A percentile compares a stretch with the other conserved stretches of the same genome.
phyloP scores from a whole-genome alignment of 1,139 yeast genomes.

The Eremothecium sinecaudum region DNA sequence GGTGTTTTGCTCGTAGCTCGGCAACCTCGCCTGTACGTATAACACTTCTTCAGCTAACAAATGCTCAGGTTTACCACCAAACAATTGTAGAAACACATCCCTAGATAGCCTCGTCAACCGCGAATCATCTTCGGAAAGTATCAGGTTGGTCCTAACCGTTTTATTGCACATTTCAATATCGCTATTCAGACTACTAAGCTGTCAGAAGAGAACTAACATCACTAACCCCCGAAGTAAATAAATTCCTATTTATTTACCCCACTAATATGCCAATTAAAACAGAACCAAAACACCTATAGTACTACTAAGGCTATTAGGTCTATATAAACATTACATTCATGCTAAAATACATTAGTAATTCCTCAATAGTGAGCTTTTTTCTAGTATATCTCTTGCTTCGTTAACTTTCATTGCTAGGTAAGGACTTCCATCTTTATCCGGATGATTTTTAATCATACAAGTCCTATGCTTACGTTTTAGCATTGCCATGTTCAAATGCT shows the following conservation, averaged over 20 bases:
- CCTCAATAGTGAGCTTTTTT: constrained; percentile 13
- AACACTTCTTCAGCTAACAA: background rate
- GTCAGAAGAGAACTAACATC: no score
- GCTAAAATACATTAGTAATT: no score
- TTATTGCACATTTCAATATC: no score
- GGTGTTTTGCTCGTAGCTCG: constrained; percentile 10
- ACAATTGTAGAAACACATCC: constrained; percentile 6
- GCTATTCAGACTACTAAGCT: no score
- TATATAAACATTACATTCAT: no score
- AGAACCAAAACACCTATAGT: no score
- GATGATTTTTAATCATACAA: constrained; percentile 87
- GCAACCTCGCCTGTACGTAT: constrained; percentile 13
- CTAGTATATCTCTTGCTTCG: constrained; percentile 49
- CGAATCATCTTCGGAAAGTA: constrained; percentile 4
- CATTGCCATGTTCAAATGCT: constrained; percentile 54
- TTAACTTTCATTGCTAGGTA: constrained; percentile 91
- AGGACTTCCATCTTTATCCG: constrained; percentile 96
- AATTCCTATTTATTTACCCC: no score
- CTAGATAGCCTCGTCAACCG: constrained; percentile 3
- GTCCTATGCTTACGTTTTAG: constrained; percentile 83
- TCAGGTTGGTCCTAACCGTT: constrained; percentile 5
- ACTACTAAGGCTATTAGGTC: no score
- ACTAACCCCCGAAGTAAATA: no score
- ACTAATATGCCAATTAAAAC: no score
- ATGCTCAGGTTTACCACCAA: background rate